These are phyloP conservation scores for Kodamaea hsintzibuensis DNA, from an alignment of 805 yeast genomes.

Conservation along the genomic window DNA sequence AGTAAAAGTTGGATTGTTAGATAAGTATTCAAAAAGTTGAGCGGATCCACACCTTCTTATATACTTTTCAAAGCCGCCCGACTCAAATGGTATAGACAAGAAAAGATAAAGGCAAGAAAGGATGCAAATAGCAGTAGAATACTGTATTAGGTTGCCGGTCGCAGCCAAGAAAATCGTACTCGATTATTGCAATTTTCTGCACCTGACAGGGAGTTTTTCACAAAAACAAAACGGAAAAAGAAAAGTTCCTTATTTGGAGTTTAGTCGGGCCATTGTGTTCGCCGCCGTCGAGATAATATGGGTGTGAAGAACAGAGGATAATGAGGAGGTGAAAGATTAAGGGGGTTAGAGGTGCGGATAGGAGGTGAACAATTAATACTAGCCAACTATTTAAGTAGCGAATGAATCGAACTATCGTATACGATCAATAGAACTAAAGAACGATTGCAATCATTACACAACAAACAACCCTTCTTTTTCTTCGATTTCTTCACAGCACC, in stretches of 20 bases:
- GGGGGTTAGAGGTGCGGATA: too few species aligned
- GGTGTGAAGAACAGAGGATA: too few species aligned
- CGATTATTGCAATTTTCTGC: background rate
- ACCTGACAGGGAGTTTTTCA: background rate
- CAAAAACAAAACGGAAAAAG: background rate
- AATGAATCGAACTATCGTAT: too few species aligned
- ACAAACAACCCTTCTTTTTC: too few species aligned
- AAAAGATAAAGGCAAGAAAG: too few species aligned
- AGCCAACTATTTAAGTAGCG: too few species aligned
- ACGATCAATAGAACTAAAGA: too few species aligned
- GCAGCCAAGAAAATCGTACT: background rate
- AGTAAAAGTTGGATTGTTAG: slow-evolving; percentile 2
- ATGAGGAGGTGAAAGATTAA: too few species aligned
- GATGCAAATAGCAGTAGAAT: background rate
- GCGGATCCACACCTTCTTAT: slow-evolving; percentile 1
- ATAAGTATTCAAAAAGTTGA: background rate
- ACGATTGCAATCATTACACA: too few species aligned
- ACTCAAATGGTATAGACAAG: background rate
- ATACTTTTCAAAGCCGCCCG: slow-evolving; percentile 2
- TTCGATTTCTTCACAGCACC: too few species aligned
- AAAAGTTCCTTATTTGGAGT: background rate
- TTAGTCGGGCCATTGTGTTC: background rate
- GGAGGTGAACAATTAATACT: too few species aligned
- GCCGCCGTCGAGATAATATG: too few species aligned
- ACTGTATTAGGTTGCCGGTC: background rate